A percentile compares a stretch with the other conserved stretches of the same genome.
Conservation (phyloP, 202 grass and related monocot genomes). For the Digitaria exilis region DNA sequence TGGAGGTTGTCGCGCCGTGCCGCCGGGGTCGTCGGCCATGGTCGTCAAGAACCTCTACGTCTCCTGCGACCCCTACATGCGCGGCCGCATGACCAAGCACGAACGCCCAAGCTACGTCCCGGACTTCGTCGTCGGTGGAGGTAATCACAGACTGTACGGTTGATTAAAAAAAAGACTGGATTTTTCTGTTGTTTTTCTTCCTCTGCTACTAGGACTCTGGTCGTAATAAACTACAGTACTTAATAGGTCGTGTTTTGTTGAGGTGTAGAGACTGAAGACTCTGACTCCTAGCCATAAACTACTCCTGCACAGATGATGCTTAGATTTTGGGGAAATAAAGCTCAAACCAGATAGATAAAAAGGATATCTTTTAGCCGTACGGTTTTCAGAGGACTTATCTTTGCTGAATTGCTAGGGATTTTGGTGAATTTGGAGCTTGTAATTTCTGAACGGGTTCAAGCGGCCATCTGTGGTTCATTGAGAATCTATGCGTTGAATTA, state of each 20-base stretch:
- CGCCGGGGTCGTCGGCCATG: slow-evolving; percentile 28
- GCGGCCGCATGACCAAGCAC: slow-evolving; percentile 50
- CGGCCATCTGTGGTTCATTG: not conserved
- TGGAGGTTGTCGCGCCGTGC: slow-evolving; percentile 46
- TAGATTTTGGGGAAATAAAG: not conserved
- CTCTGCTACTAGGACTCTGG: no score
- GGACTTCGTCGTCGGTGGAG: slow-evolving; percentile 51
- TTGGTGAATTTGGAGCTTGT: not conserved
- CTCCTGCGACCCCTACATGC: slow-evolving; percentile 70
- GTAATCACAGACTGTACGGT: not conserved
- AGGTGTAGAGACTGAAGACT: no score
- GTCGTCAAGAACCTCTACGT: slow-evolving; percentile 69
- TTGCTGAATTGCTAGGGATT: not conserved
- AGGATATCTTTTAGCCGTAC: not conserved
- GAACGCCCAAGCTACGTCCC: slow-evolving; percentile 13
- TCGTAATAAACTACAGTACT: no score
- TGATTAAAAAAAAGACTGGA: not conserved
- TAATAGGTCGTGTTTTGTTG: not conserved
- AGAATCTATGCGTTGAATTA: not conserved
- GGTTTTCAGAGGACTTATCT: not conserved
- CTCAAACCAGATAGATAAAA: no score
- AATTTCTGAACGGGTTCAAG: not conserved
- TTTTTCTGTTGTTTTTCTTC: not conserved
- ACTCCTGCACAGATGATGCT: not conserved
- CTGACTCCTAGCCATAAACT: no score